phyloP scores from a whole-genome alignment of 129 eudicot genomes.

The Logfia minima region DNA sequence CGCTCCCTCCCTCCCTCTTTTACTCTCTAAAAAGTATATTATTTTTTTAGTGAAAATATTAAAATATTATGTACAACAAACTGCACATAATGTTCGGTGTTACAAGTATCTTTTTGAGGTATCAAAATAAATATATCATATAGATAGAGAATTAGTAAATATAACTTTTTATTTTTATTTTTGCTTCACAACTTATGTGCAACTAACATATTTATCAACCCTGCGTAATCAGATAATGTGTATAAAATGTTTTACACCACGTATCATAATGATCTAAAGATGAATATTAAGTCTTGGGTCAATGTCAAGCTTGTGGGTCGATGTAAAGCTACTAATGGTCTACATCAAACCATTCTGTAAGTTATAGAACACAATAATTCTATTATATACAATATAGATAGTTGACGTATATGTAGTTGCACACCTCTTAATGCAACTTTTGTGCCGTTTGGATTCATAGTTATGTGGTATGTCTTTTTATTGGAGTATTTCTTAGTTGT shows the following conservation, averaged over 20 bases:
- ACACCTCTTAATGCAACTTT: too few relatives aligned
- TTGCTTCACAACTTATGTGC: not conserved
- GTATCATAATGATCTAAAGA: not conserved
- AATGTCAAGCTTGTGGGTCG: not conserved
- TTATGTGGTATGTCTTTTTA: too few relatives aligned
- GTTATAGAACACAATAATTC: not conserved
- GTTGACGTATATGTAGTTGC: not conserved
- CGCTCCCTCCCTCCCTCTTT: not conserved
- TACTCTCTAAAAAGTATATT: not conserved
- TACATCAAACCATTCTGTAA: constrained; percentile 2
- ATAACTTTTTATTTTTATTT: not conserved
- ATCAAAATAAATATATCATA: too few relatives aligned
- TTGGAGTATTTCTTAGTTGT: too few relatives aligned
- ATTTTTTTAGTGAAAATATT: too few relatives aligned
- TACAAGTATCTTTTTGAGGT: too few relatives aligned
- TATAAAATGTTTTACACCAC: not conserved
- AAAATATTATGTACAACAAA: too few relatives aligned
- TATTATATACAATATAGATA: not conserved
- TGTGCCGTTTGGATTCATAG: too few relatives aligned
- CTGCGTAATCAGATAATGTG: not conserved
- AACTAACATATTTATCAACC: not conserved
- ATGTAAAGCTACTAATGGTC: not conserved
- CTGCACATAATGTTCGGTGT: too few relatives aligned
- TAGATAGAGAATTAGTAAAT: too few relatives aligned
- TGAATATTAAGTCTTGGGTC: not conserved